phyloP scores from a whole-genome alignment of 2,329 filamentous ascomycete species.

The Aspergillus sclerotialis region DNA sequence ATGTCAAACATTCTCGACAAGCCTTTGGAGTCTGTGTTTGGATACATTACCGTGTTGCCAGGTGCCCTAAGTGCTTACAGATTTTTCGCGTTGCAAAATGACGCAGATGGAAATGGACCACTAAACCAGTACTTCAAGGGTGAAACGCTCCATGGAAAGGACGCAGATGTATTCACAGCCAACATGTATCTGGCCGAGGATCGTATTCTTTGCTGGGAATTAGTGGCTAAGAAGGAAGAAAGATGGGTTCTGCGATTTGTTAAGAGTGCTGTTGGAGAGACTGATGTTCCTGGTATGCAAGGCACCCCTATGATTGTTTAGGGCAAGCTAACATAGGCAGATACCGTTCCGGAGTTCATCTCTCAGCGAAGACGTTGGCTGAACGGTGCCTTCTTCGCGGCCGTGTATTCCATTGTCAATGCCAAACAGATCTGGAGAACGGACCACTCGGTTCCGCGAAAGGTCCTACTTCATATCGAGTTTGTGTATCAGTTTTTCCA shows the following conservation, averaged over 20 bases:
- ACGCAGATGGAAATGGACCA: conserved; percentile 89
- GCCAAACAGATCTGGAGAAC: conserved; percentile 89
- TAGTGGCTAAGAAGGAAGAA: conserved; percentile 90
- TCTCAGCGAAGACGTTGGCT: conserved; percentile 95
- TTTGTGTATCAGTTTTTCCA: conserved; percentile 93
- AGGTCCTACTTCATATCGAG: conserved; percentile 87
- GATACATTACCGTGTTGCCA: conserved; percentile 94
- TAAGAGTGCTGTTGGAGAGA: conserved; percentile 92
- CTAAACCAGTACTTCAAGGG: conserved; percentile 99
- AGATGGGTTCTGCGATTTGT: conserved; percentile 98
- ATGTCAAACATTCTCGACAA: conserved; percentile 99
- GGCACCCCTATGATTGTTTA: too few relatives aligned
- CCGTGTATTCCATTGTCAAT: conserved; percentile 93
- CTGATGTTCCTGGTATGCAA: conserved; percentile 84
- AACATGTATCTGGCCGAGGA: conserved; percentile 99
- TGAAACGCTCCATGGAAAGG: conserved; percentile 89
- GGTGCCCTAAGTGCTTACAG: conserved; percentile 93
- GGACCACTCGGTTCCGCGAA: conserved; percentile 82
- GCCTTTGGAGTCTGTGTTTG: conserved; percentile 92
- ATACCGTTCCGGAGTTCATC: conserved; percentile 91
- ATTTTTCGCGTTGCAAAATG: conserved; percentile 93
- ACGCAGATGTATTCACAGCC: conserved; percentile 94
- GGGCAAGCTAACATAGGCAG: conserved; percentile 42
- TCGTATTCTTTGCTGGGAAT: conserved; percentile 96
- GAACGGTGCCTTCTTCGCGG: conserved; percentile 97